Percentiles rank a stretch among this genome's conserved stretches.
Evolutionary conservation across 257 asterid genomes (phyloP).

Genomic region (Capsicum chinense): DNA sequence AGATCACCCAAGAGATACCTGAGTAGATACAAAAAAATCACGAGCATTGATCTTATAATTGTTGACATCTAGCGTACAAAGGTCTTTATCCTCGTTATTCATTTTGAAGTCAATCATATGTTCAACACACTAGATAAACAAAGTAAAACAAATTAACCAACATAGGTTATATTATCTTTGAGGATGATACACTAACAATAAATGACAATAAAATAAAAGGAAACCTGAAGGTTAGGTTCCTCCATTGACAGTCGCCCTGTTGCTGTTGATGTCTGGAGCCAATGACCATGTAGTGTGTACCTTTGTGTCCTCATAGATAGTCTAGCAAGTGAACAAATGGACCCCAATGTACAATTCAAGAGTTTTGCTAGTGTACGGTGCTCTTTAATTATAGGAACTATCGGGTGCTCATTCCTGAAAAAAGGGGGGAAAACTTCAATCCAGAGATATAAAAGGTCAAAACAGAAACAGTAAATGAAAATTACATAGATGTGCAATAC

Average conservation of each 20-base stretch:
- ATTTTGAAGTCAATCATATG: conserved; percentile 82
- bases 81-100: conserved; percentile 45
- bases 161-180: conserved; percentile 4
- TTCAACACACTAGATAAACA: conserved; percentile 71
- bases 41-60: conserved; percentile 79
- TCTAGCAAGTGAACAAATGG: conserved; percentile 87
- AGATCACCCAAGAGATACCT: conserved; percentile 57
- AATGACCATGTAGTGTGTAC: conserved; percentile 93
- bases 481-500: not conserved
- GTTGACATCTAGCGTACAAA: conserved; percentile 44
- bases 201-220: conserved; percentile 3
- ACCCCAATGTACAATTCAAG: conserved; percentile 83
- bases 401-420: conserved; percentile 86
- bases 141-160: conserved; percentile 25
- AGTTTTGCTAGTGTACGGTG: conserved; percentile 88
- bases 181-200: conserved; percentile 21
- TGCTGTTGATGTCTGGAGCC: conserved; percentile 98
- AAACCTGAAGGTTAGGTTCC: conserved; percentile 98
- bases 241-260: conserved; percentile 97
- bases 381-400: conserved; percentile 86
- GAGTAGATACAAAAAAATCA: conserved; percentile 81
- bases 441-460: conserved; percentile 2
- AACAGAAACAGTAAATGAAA: not conserved
- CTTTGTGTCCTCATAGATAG: conserved; percentile 79
- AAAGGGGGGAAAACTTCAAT: conserved; percentile 33